These are phyloP conservation scores for Rhizopus stolonifer DNA, from an alignment of 371 early-diverging fungal genomes.

Conservation along the genomic window DNA sequence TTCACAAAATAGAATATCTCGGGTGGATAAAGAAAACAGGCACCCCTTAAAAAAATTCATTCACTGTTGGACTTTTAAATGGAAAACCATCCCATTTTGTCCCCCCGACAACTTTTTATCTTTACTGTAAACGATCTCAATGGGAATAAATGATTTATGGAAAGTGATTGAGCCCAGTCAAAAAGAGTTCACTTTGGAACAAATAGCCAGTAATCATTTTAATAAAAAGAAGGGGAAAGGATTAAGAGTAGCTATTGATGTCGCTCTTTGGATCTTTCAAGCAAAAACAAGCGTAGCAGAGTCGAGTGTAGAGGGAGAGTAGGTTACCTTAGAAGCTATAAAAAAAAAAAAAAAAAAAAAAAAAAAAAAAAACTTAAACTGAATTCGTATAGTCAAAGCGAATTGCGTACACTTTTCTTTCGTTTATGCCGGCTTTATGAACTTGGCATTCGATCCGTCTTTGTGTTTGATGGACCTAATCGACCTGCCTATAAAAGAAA, in stretches of 20 bases:
- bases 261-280: constrained; percentile 37
- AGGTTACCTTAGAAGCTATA: no score
- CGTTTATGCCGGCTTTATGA: constrained; percentile 32
- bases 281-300: constrained; percentile 16
- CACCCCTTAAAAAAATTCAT: no score
- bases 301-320: constrained; percentile 24
- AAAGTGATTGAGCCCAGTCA: constrained; percentile 3
- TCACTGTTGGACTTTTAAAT: no score
- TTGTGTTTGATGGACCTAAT: constrained; percentile 43
- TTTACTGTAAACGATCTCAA: no score
- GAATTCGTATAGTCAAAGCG: constrained; percentile 26
- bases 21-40: no score
- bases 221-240: constrained; percentile 2
- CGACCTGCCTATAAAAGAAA: constrained; percentile 36
- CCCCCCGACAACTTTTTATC: no score
- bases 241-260: constrained; percentile 38
- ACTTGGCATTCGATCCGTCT: constrained; percentile 39
- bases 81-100: no score
- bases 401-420: constrained; percentile 31
- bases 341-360: no score
- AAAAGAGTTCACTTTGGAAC: constrained; percentile 19
- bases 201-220: background rate
- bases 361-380: no score
- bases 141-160: constrained; percentile 25
- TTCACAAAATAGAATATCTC: no score